These are phyloP conservation scores for Moesziomyces sp. DNA, from an alignment of 1,284 basidiomycete genomes.

Conservation along the genomic window DNA sequence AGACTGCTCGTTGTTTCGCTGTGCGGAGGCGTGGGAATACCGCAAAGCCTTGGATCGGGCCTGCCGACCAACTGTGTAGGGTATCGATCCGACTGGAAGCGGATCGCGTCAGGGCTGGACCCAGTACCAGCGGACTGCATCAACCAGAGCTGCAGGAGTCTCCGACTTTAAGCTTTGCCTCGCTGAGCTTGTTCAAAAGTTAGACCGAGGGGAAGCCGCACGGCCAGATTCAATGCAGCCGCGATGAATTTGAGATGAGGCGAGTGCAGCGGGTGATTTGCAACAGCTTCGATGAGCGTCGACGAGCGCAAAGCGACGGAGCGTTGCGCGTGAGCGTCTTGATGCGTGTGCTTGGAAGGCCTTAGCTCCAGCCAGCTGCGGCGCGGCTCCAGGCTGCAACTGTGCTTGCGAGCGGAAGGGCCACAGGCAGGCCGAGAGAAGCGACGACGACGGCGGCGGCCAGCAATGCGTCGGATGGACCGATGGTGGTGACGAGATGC, in stretches of 20 bases:
- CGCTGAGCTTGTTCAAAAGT: background rate
- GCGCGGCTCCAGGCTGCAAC: too few relatives aligned
- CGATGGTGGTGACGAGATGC: background rate
- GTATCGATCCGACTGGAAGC: conserved; percentile 7
- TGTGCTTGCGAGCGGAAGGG: too few relatives aligned
- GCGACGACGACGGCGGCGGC: too few relatives aligned
- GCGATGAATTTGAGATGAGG: too few relatives aligned
- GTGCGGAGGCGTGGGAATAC: conserved; percentile 42
- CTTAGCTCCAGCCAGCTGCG: too few relatives aligned
- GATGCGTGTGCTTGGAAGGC: too few relatives aligned
- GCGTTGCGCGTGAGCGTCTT: too few relatives aligned
- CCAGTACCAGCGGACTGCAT: background rate
- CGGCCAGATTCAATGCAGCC: too few relatives aligned
- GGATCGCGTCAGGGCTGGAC: conserved; percentile 10
- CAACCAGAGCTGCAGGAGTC: background rate
- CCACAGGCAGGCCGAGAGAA: too few relatives aligned
- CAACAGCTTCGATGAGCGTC: too few relatives aligned
- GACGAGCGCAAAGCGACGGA: too few relatives aligned
- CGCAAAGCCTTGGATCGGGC: conserved; percentile 1
- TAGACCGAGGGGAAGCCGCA: background rate
- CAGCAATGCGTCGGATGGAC: background rate
- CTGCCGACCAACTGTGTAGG: background rate
- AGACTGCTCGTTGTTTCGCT: conserved; percentile 44
- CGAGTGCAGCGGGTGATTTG: too few relatives aligned
- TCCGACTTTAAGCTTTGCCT: background rate